Percentiles rank a stretch among this genome's conserved stretches.
phyloP scores from a whole-genome alignment of 257 asterid genomes.

The Solanum arcanum region DNA sequence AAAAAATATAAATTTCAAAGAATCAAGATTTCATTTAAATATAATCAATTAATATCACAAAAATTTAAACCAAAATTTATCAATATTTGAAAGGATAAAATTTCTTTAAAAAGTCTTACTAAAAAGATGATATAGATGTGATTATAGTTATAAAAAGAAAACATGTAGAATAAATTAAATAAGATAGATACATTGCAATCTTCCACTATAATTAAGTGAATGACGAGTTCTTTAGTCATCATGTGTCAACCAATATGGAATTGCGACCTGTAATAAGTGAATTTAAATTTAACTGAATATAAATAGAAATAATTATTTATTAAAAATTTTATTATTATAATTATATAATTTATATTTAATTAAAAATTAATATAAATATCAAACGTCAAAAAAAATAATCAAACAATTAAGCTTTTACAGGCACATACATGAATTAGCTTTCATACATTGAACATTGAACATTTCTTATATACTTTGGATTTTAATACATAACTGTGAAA shows the following conservation, averaged over 20 bases:
- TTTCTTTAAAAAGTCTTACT: not conserved
- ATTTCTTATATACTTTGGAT: not conserved
- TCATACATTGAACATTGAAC: not conserved
- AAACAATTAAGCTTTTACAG: too few relatives aligned
- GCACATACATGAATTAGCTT: not conserved
- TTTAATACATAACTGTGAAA: not conserved
- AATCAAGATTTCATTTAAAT: too few relatives aligned
- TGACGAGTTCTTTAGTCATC: not conserved
- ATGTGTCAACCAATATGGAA: not conserved
- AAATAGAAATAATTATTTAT: accelerated
- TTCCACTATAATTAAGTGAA: not conserved
- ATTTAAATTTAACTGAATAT: too few relatives aligned
- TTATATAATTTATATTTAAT: not conserved
- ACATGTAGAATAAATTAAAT: not conserved
- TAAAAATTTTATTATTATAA: not conserved
- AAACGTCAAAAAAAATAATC: accelerated
- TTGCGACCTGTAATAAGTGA: not conserved
- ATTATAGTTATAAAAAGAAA: not conserved
- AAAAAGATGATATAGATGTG: not conserved
- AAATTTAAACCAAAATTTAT: too few relatives aligned
- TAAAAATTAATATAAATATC: not conserved
- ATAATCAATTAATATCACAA: too few relatives aligned
- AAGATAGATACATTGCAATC: not conserved
- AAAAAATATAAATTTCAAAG: too few relatives aligned
- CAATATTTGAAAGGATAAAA: not conserved